Percentiles rank a stretch among this genome's conserved stretches.
Conservation (phyloP, 257 asterid genomes). For the Fraxinus quadrangulata region DNA sequence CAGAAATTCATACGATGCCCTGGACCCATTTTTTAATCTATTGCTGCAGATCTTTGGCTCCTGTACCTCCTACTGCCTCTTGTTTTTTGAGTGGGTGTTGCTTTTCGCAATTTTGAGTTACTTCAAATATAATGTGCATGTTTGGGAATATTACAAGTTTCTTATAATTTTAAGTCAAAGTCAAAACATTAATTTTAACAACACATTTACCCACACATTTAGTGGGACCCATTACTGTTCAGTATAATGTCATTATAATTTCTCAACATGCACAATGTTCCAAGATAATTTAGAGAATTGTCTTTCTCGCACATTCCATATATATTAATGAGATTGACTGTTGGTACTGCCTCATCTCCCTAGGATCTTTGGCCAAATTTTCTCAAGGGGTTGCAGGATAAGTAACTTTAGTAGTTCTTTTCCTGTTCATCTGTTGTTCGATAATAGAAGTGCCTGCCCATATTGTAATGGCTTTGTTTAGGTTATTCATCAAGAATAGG, state of each 20-base stretch:
- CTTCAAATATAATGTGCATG: not conserved
- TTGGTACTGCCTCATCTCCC: not conserved
- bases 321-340: not conserved
- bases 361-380: not conserved
- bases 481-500: not conserved
- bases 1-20: not conserved
- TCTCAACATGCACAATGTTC: not conserved
- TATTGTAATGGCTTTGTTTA: not conserved
- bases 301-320: not conserved
- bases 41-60: not conserved
- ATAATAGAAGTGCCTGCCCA: not conserved
- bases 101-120: not conserved
- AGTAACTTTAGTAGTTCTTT: not conserved
- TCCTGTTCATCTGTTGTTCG: not conserved
- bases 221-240: too few relatives aligned
- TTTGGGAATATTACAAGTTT: too few relatives aligned
- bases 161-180: too few relatives aligned
- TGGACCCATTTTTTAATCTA: not conserved
- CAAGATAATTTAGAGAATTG: not conserved
- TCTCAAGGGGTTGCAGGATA: not conserved
- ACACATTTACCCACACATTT: too few relatives aligned
- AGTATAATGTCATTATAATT: too few relatives aligned
- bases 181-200: too few relatives aligned
- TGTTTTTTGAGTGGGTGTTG: not conserved
- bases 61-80: not conserved